Percentiles rank a stretch among this genome's conserved stretches.
Conservation (phyloP, 1,139 yeast species). For the Pichia sp. region DNA sequence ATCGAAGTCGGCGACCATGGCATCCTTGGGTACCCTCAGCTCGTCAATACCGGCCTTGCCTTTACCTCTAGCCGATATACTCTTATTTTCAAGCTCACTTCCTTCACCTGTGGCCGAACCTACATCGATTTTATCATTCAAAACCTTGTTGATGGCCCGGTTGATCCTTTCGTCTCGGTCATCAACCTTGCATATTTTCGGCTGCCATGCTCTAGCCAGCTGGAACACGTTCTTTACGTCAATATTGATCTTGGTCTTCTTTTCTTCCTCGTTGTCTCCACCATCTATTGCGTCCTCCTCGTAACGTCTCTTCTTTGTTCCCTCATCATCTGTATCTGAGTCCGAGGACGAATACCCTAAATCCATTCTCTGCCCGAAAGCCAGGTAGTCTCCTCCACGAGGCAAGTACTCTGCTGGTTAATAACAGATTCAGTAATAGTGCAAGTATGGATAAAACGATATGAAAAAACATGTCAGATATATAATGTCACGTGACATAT, state of each 20-base stretch:
- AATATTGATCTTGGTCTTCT: too few species aligned
- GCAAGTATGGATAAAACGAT: too few species aligned
- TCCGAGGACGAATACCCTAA: slow-evolving; percentile 12
- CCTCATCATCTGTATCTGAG: slow-evolving; percentile 11
- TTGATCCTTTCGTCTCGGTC: neutral
- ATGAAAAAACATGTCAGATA: too few species aligned
- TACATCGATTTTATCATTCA: neutral
- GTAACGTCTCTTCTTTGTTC: neutral
- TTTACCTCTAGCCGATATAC: neutral
- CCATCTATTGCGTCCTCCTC: neutral
- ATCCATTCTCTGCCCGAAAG: slow-evolving; percentile 4
- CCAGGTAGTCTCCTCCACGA: neutral
- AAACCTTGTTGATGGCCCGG: neutral
- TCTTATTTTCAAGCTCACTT: neutral
- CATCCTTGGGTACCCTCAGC: slow-evolving; percentile 3
- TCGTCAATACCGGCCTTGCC: neutral
- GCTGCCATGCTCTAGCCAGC: neutral
- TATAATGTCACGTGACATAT: neutral
- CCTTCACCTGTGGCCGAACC: neutral
- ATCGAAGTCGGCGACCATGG: slow-evolving; percentile 22
- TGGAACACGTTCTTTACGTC: slow-evolving; percentile 1
- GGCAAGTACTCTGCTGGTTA: too few species aligned
- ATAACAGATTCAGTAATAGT: neutral
- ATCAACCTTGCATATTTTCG: neutral
- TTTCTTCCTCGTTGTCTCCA: neutral